Evolutionary conservation across 2,329 filamentous ascomycete genomes (phyloP).

Genomic region (Cordyceps cicadae): DNA sequence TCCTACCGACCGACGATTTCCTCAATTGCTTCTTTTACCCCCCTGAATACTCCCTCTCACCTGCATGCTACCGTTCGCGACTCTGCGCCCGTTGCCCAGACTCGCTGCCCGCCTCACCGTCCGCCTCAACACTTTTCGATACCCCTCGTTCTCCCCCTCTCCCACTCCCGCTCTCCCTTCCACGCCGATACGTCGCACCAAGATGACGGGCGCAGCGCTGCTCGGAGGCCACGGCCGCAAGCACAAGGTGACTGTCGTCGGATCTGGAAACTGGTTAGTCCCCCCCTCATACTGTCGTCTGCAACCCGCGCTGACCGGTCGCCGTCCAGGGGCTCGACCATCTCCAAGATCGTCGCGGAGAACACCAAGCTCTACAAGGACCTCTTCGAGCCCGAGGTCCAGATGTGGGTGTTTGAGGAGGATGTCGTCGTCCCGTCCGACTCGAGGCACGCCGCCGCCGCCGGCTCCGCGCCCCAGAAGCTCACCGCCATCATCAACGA

Average conservation of each 20-base stretch:
- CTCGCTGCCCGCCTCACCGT: neutral
- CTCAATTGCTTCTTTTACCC: neutral
- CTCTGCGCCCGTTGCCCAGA: conserved; percentile 1
- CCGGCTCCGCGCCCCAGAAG: conserved; percentile 65
- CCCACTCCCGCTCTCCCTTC: neutral
- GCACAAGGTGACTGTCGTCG: conserved; percentile 89
- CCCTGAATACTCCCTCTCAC: neutral
- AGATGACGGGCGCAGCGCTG: conserved; percentile 24
- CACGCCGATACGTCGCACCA: conserved; percentile 15
- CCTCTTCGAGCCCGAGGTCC: conserved; percentile 79
- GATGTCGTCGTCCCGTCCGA: conserved; percentile 64
- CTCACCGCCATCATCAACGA: conserved; percentile 87
- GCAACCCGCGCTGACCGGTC: neutral
- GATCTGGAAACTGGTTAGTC: conserved; percentile 87
- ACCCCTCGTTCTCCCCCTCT: neutral
- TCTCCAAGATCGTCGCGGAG: conserved; percentile 93
- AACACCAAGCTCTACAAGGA: conserved; percentile 72
- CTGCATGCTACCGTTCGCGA: conserved; percentile 2
- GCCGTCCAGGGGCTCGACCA: conserved; percentile 73
- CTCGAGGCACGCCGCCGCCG: conserved; percentile 58
- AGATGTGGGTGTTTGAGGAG: conserved; percentile 99
- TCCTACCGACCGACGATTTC: neutral
- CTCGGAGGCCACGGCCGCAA: conserved; percentile 53
- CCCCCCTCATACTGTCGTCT: neutral
- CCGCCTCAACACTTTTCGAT: conserved; percentile 3